Percentiles rank a stretch among this genome's conserved stretches.
These are phyloP conservation scores for Xylogone sp. DNA, from an alignment of 2,329 filamentous ascomycete species.

Conservation along the genomic window DNA sequence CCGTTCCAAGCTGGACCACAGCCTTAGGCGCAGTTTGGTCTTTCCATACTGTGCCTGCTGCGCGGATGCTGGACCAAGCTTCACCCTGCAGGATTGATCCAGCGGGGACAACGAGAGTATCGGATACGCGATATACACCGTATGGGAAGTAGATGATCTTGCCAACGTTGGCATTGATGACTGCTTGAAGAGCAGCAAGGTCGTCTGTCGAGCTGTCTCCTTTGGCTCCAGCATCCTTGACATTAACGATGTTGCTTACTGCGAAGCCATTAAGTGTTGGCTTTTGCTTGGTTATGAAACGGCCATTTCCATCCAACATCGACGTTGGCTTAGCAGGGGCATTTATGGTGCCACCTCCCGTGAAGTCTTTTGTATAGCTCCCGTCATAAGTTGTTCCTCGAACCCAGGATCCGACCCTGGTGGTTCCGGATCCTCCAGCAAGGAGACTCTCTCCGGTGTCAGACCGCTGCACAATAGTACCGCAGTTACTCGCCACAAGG, in stretches of 20 bases:
- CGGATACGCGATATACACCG: constrained; percentile 50
- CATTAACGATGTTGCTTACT: too few species aligned
- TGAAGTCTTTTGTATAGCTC: too few species aligned
- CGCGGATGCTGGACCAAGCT: constrained; percentile 36
- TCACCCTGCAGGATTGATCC: constrained; percentile 36
- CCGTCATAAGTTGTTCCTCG: constrained; percentile 69
- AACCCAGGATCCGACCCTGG: constrained; percentile 66
- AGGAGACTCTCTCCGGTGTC: constrained; percentile 37
- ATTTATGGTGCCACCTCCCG: too few species aligned
- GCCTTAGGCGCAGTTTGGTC: constrained; percentile 39
- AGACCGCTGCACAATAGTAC: too few species aligned
- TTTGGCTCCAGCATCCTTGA: constrained; percentile 33
- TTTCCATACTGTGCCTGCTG: constrained; percentile 39
- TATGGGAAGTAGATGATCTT: constrained; percentile 54
- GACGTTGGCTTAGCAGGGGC: too few species aligned
- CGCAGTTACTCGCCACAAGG: too few species aligned
- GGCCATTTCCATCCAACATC: too few species aligned
- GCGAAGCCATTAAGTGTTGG: too few species aligned
- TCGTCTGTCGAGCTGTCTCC: constrained; percentile 57
- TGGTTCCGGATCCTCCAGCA: constrained; percentile 60
- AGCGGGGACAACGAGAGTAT: constrained; percentile 43
- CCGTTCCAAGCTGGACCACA: constrained; percentile 47
- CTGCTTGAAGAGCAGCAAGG: constrained; percentile 53
- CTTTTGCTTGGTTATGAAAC: too few species aligned
- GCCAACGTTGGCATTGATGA: constrained; percentile 48